These are phyloP conservation scores for Plasmodium vivax DNA, from an alignment of 169 alveolate species.

Conservation along the genomic window DNA sequence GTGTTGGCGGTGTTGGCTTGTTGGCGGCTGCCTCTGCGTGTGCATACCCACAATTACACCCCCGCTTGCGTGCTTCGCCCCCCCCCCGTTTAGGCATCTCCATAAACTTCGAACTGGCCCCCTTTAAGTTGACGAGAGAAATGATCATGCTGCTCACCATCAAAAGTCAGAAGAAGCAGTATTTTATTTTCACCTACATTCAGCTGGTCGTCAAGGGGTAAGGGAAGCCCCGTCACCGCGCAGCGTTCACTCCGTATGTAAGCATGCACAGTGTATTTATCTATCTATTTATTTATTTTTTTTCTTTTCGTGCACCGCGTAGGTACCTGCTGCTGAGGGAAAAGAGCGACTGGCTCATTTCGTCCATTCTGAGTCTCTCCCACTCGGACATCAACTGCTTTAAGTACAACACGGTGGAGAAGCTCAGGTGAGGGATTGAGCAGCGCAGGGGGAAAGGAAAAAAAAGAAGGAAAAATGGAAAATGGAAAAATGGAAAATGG, in stretches of 20 bases:
- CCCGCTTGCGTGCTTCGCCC: neutral
- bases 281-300: too few species aligned
- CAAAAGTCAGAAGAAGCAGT: conserved; percentile 56
- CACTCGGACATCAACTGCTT: conserved; percentile 72
- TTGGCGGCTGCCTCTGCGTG: neutral
- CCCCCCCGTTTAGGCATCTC: conserved; percentile 21
- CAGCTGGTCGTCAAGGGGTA: conserved; percentile 72
- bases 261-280: too few species aligned
- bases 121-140: conserved; percentile 97
- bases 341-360: conserved; percentile 72
- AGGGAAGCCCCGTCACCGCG: neutral
- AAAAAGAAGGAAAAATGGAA: neutral
- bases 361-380: conserved; percentile 56
- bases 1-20: too few species aligned
- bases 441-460: neutral
- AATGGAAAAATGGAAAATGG: too few species aligned
- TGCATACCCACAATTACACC: neutral
- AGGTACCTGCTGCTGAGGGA: conserved; percentile 59
- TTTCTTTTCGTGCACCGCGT: neutral
- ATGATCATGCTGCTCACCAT: conserved; percentile 73
- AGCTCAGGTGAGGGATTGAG: conserved; percentile 30
- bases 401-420: conserved; percentile 70
- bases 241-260: neutral
- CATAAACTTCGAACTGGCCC: conserved; percentile 95
- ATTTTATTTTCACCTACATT: conserved; percentile 68